Evolutionary conservation across 2,329 filamentous ascomycete genomes (phyloP).

Genomic region (Corniculantispora saksenae): DNA sequence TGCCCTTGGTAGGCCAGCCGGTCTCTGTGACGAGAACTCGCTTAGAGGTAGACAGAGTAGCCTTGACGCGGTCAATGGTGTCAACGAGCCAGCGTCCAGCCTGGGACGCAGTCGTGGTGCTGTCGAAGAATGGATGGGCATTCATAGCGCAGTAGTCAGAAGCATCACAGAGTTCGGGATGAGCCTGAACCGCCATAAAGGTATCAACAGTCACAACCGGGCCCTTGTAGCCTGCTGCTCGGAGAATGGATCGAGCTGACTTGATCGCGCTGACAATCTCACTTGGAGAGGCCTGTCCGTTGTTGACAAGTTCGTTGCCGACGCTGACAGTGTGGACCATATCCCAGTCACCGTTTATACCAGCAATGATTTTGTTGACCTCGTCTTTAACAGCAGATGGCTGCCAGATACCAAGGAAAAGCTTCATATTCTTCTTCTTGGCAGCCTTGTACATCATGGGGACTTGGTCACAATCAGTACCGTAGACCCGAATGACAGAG

Average conservation of each 20-base stretch:
- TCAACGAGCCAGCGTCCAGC: constrained; percentile 68
- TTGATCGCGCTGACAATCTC: constrained; percentile 61
- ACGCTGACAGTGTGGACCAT: constrained; percentile 71
- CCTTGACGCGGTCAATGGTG: constrained; percentile 50
- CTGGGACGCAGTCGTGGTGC: constrained; percentile 55
- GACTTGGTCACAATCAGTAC: constrained; percentile 76
- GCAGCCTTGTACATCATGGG: constrained; percentile 62
- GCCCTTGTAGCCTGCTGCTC: constrained; percentile 65
- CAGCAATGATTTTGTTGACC: constrained; percentile 60
- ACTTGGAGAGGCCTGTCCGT: constrained; percentile 51
- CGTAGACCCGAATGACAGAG: constrained; percentile 72
- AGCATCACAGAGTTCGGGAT: constrained; percentile 69
- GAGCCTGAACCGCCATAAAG: constrained; percentile 64
- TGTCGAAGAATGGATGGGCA: constrained; percentile 81
- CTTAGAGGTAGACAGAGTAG: constrained; percentile 50
- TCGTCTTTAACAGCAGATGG: constrained; percentile 57
- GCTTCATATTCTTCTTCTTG: constrained; percentile 62
- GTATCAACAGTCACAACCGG: constrained; percentile 81
- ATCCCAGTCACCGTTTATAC: constrained; percentile 65
- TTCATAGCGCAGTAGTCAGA: constrained; percentile 83
- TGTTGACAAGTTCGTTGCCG: constrained; percentile 80
- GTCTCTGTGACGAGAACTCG: constrained; percentile 76
- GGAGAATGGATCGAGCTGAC: constrained; percentile 58
- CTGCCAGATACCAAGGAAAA: constrained; percentile 76
- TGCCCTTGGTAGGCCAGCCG: constrained; percentile 77